Evolutionary conservation across 2,329 filamentous ascomycete genomes (phyloP).

Genomic region (Ophiostoma tasmaniense): DNA sequence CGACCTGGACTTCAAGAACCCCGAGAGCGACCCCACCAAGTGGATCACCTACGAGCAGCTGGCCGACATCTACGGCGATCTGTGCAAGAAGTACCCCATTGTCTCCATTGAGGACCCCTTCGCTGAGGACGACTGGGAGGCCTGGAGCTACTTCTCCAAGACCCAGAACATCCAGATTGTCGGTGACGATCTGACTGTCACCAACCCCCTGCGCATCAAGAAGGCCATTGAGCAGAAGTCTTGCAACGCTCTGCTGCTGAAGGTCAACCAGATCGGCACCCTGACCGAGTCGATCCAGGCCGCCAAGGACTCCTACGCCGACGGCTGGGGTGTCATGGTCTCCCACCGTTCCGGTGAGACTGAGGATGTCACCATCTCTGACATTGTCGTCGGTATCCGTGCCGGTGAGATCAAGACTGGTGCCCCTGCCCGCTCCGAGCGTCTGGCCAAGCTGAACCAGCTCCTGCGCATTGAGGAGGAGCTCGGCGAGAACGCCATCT

Average conservation of each 20-base stretch:
- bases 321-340: constrained; percentile 98
- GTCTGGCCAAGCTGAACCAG: constrained; percentile 99
- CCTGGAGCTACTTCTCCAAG: constrained; percentile 99
- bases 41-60: constrained; percentile 99
- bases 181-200: constrained; percentile 96
- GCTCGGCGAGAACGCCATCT: constrained; percentile 84
- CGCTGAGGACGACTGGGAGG: constrained; percentile 99
- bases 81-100: constrained; percentile 94
- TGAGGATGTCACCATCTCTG: constrained; percentile 97
- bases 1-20: constrained; percentile 99
- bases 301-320: constrained; percentile 94
- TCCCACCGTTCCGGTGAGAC: constrained; percentile 99
- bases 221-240: constrained; percentile 99
- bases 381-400: constrained; percentile 94
- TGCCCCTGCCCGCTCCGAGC: constrained; percentile 92
- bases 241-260: constrained; percentile 94
- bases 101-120: constrained; percentile 99
- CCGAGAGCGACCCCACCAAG: constrained; percentile 88
- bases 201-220: constrained; percentile 98
- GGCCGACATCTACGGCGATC: constrained; percentile 78
- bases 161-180: constrained; percentile 97
- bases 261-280: constrained; percentile 99
- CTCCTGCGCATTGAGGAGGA: constrained; percentile 99
- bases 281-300: constrained; percentile 98
- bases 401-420: constrained; percentile 98